Base-by-base conservation (phyloP, 78 protist species). In the Thecamonas trahens region DNA sequence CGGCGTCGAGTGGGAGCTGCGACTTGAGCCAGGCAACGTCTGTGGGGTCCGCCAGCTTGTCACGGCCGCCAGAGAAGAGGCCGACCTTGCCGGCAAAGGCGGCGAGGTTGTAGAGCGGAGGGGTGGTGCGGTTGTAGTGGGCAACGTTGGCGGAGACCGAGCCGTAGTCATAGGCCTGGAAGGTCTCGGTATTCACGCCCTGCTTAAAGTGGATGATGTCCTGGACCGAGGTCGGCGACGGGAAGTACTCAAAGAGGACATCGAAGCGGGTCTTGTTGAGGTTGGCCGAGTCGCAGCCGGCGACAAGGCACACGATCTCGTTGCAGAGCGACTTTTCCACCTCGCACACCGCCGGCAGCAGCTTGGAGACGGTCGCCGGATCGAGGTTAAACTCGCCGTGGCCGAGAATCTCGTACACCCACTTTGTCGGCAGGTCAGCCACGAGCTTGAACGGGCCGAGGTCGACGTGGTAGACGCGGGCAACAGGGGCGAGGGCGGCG, bases 11-110 rank as follows among this genome's bases (percentile, higher is more conserved):
- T 20, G 63, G 15, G 17, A 63, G 31, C 55, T 42, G 29, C 29
- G 8, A 3, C 20, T 28, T n/a, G 38, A 63, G 53, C 57, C 8
- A 31, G 35, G 9, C 39, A 2, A 82, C 87, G 37, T 83, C 89
- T 3, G 45, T 8, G n/a, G 80, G 76, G 44, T 77, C 89, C 18
- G 89, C 89, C 24, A 83, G 59, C 17, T 55, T 70, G 77, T 83
- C 89, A 0, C 34, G 22, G 28, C 77, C 64, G n/a, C 89, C 89
- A 58, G 65, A 38, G 35, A 57, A 73, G 17, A 83, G 31, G 11
- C 72, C 80, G 31, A 73, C 3, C n/a, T 6, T 13, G 15, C 31
- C 3, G 28, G 4, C 8, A 50, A 7, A 50, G 31, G n/a, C 15
- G 7, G 55, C 9, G 17, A 73, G 20, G 57, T 53, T 34, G 32